Conservation (phyloP, 139 green algal species). For the Chlamydomonas asymmetrica region DNA sequence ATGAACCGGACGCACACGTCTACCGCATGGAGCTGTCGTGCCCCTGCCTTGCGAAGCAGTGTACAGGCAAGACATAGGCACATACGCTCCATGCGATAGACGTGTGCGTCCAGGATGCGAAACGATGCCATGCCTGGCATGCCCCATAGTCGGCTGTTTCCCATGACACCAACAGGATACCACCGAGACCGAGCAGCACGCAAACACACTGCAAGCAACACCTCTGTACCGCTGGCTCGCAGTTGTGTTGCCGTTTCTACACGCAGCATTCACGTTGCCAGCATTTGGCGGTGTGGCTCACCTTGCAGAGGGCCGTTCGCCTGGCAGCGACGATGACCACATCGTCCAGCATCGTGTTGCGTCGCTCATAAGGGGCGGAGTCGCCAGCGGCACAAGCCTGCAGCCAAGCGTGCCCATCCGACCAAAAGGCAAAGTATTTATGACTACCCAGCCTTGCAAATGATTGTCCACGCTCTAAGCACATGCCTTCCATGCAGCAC, state of each 20-base stretch:
- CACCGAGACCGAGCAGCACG: no score
- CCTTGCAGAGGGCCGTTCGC: conserved; percentile 89
- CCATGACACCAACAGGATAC: no score
- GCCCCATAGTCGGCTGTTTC: no score
- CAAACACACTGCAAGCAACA: neutral
- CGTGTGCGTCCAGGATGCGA: no score
- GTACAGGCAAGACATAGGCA: no score
- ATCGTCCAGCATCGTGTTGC: conserved; percentile 67
- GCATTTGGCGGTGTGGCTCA: conserved; percentile 3
- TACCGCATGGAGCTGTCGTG: no score
- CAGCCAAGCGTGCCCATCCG: no score
- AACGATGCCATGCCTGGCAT: no score
- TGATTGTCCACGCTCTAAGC: neutral
- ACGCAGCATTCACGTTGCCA: neutral
- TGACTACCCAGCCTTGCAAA: neutral
- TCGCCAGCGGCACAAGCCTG: conserved; percentile 81
- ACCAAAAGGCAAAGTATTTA: neutral
- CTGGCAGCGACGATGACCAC: conserved; percentile 90
- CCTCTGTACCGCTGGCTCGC: neutral
- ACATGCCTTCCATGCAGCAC: neutral
- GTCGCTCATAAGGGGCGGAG: conserved; percentile 76
- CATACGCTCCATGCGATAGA: no score
- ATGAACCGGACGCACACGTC: no score
- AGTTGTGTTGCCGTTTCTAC: neutral
- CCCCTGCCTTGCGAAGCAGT: no score